Conservation (phyloP, 1,139 yeast genomes). For the Blastobotrys aristatus region DNA sequence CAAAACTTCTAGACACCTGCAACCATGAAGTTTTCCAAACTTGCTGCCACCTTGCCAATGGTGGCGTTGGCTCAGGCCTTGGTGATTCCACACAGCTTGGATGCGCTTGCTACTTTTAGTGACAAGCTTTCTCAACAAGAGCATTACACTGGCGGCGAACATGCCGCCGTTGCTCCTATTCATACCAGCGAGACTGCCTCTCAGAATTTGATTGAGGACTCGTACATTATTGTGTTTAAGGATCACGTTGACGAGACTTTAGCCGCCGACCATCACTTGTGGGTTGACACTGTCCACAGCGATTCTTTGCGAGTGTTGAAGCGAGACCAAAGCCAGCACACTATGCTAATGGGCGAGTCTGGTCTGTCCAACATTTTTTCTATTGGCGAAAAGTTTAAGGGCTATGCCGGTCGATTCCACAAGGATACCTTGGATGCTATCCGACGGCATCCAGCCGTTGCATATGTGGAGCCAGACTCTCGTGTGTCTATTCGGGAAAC, state of each 20-base stretch:
- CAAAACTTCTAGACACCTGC: neutral
- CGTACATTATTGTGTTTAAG: conserved; percentile 76
- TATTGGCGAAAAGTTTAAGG: conserved; percentile 44
- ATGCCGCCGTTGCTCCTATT: conserved; percentile 37
- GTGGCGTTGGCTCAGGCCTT: conserved; percentile 56
- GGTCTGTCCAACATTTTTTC: conserved; percentile 67
- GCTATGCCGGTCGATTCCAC: conserved; percentile 60
- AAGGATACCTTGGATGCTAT: conserved; percentile 66
- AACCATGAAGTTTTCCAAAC: conserved; percentile 33
- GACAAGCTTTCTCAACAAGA: conserved; percentile 23
- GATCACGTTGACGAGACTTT: conserved; percentile 48
- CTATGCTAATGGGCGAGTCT: conserved; percentile 39
- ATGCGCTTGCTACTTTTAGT: conserved; percentile 22
- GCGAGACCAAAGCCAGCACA: conserved; percentile 38
- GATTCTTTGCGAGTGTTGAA: conserved; percentile 30
- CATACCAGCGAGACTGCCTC: conserved; percentile 39
- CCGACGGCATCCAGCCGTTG: conserved; percentile 67
- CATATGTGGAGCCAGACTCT: conserved; percentile 72
- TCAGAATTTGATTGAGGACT: conserved; percentile 59
- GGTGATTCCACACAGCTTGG: conserved; percentile 49
- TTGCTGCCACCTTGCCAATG: conserved; percentile 45
- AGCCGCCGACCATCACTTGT: conserved; percentile 56
- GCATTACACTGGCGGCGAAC: conserved; percentile 21
- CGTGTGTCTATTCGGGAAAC: conserved; percentile 54
- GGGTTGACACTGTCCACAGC: conserved; percentile 51